phyloP scores from a whole-genome alignment of 2,329 filamentous ascomycete species.

The Polychaeton citri region DNA sequence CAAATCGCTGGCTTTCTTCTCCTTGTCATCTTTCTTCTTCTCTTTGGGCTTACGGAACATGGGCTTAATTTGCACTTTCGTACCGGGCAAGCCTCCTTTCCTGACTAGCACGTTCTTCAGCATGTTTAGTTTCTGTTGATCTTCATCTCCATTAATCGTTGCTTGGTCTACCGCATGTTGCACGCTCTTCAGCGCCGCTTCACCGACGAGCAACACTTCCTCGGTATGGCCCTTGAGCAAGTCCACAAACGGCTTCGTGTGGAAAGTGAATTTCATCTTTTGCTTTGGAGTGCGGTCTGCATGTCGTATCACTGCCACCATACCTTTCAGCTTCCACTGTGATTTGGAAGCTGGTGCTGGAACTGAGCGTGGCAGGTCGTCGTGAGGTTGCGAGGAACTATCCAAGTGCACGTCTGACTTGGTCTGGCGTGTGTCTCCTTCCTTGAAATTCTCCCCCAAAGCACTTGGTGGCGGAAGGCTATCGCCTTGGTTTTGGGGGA shows the following conservation, averaged over 20 bases:
- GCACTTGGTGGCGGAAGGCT: not conserved
- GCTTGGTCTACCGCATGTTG: conserved; percentile 76
- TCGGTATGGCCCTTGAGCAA: conserved; percentile 90
- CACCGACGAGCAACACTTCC: conserved; percentile 86
- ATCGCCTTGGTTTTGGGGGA: not conserved
- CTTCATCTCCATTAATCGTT: conserved; percentile 66
- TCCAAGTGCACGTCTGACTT: not conserved
- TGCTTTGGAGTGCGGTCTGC: conserved; percentile 97
- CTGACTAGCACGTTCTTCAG: conserved; percentile 79
- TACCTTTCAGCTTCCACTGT: conserved; percentile 95
- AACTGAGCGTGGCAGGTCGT: conserved; percentile 15
- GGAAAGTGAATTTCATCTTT: conserved; percentile 99
- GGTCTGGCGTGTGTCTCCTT: not conserved
- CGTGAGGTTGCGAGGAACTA: not conserved
- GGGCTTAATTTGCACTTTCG: conserved; percentile 97
- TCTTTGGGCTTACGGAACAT: conserved; percentile 85
- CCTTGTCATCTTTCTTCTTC: conserved; percentile 4
- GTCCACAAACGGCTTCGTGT: conserved; percentile 90
- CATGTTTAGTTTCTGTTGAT: conserved; percentile 70
- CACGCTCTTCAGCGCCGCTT: conserved; percentile 78
- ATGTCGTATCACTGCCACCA: conserved; percentile 91
- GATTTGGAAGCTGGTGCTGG: conserved; percentile 57
- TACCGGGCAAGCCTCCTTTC: conserved; percentile 88
- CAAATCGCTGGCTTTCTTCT: conserved; percentile 33
- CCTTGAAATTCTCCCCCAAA: not conserved